Percentiles rank a stretch among this genome's conserved stretches.
These are phyloP conservation scores for Erysimum cheiri DNA, from an alignment of 441 rosid species.

Conservation along the genomic window DNA sequence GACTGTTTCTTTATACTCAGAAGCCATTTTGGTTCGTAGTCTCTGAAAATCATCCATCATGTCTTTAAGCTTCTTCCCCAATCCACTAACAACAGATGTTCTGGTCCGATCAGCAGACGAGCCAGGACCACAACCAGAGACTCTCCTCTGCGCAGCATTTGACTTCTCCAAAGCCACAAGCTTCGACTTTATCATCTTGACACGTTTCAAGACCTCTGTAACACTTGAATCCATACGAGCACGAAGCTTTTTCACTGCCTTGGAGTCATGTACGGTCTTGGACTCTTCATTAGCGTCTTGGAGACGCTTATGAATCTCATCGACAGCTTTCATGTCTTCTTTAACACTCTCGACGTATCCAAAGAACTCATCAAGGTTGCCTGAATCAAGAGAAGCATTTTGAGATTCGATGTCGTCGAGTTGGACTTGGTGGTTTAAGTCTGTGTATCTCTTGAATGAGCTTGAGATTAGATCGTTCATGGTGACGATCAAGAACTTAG, in stretches of 20 bases:
- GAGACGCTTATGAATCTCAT: constrained; percentile 53
- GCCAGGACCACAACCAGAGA: constrained; percentile 61
- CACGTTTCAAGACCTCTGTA: constrained; percentile 51
- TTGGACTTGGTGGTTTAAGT: constrained; percentile 48
- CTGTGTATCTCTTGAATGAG: constrained; percentile 60
- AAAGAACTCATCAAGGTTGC: constrained; percentile 60
- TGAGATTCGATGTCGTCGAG: constrained; percentile 53
- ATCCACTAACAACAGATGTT: constrained; percentile 59
- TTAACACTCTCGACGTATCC: constrained; percentile 59
- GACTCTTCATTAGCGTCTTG: constrained; percentile 60
- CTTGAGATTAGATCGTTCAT: constrained; percentile 67
- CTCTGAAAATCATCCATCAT: constrained; percentile 65
- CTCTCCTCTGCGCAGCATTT: constrained; percentile 51
- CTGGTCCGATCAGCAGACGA: constrained; percentile 63
- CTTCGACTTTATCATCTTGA: constrained; percentile 55
- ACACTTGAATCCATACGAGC: constrained; percentile 58
- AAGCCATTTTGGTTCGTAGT: constrained; percentile 50
- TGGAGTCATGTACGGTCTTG: constrained; percentile 56
- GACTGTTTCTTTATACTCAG: constrained; percentile 59
- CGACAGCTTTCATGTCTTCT: constrained; percentile 58
- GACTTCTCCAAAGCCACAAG: constrained; percentile 60
- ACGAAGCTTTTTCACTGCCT: constrained; percentile 55
- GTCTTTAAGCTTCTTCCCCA: constrained; percentile 63
- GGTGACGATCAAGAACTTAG: constrained; percentile 20
- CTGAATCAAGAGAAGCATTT: constrained; percentile 45